Evolutionary conservation across 345 rosid species (phyloP), one percentile per base, ranked within the genome.

Genomic region (Cardamine occulta): DNA sequence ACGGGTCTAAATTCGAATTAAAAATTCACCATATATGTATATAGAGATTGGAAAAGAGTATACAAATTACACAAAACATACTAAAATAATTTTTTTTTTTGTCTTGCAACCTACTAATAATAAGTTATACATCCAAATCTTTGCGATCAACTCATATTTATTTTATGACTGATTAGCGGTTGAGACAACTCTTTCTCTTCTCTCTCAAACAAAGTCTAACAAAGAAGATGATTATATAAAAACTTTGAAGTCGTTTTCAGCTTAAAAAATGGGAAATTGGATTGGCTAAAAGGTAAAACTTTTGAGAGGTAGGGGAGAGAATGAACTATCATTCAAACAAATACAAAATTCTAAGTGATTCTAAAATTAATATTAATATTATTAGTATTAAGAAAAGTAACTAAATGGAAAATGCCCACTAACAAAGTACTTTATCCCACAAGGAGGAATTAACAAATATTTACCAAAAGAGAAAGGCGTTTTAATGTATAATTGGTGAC

Each of bases 371-470:
- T 18, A 70, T 14, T 63, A 28, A 17, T 26, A 47, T 56, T 24
- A 58, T 12, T 23, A 54, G 40, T 76, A 77, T 51, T 68, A 31
- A 31, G 29, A 37, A 77, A 77, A 51, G 67, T 39, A 57, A 65
- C 54, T 65, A 49, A 64, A 57, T 77, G 68, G 57, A 72, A 77
- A 86, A 91, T 89, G 84, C 96, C 98, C 95, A 91, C 96, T 91
- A 80, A 84, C 51, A 68, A 72, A 62, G 59, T 47, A 78, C 76
- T 84, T 84, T 86, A 76, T 76, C 44, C 31, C 51, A 61, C 72
- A 77, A 74, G 65, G 32, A 72, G 79, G 72, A 66, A 49, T 72
- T 78, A 60, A 78, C 34, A 71, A 78, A 72, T 65, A 71, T 47
- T 55, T 39, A 52, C 18, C 18, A 72, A 72, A 77, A 71, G 76